Base-by-base conservation (phyloP, 2,329 filamentous ascomycete genomes). In the Phyllosticta citrichinensis region DNA sequence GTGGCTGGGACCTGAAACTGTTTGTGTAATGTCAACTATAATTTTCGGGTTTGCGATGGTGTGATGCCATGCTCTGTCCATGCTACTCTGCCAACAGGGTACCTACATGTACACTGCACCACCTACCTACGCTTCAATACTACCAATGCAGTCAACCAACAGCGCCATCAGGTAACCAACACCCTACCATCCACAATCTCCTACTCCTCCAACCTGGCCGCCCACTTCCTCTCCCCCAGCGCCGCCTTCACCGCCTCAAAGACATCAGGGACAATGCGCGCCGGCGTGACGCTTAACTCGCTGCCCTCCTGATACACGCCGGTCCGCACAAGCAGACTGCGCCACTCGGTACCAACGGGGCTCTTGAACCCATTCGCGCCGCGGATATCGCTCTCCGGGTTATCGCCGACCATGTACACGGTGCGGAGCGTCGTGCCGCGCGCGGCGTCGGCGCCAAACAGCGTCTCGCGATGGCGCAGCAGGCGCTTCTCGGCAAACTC, bases 341-440 rank as follows among this genome's bases (percentile, higher is more conserved):
- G 77, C 91, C 92, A 96, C 62, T 85, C 78, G n/a, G 85, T 88
- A 9, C 86, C 87, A 61, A 81, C 75, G 3, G 80, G 76, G 64
- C 87, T 89, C 53, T 77, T 69, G 69, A 88, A 96, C 54, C 82
- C 81, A 70, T 96, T 96, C 20, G 90, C 92, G 5, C 94, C 94
- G 5, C 84, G 79, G 65, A 99, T 96, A 72, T 99, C 94, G 66
- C 88, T 94, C 70, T 90, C 90, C 5, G 78, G 78, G 62, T 80
- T 81, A 62, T 80, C 78, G 1, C 94, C 94, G 52, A 97, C 83
- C 93, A 97, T 97, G 75, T 96, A 97, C 11, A 97, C 91, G 52
- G 81, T 83, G 68, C 80, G 79, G 60, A 96, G 74, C 65, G 58
- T 55, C 6, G 63, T 64, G 67, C 64, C 65, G 5, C 8, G 14